Conservation (phyloP, 345 rosid genomes). For the Excoecaria agallocha region DNA sequence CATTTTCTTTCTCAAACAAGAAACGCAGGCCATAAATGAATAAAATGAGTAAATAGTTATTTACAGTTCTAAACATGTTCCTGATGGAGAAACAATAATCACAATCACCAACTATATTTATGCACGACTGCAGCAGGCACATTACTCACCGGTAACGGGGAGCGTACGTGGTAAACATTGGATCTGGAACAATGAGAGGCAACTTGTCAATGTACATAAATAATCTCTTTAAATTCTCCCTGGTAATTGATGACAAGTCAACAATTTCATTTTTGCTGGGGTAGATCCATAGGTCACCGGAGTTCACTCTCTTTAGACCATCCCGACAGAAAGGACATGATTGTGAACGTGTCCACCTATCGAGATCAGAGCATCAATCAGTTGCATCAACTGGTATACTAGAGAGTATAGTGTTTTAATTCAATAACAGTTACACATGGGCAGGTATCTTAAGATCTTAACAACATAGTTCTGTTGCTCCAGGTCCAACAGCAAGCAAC, state of each 20-base stretch:
- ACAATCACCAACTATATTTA: slow-evolving; percentile 18
- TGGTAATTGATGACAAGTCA: slow-evolving; percentile 46
- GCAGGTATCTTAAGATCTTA: too few species aligned
- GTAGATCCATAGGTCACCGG: slow-evolving; percentile 63
- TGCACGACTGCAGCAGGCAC: not conserved
- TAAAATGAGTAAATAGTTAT: not conserved
- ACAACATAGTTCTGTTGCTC: too few species aligned
- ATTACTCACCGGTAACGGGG: not conserved
- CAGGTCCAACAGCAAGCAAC: too few species aligned
- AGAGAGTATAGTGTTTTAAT: not conserved
- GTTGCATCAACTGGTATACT: not conserved
- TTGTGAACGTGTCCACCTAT: slow-evolving; percentile 53
- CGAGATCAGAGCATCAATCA: not conserved
- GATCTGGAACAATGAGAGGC: slow-evolving; percentile 52
- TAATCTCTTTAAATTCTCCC: slow-evolving; percentile 58
- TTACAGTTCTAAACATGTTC: slow-evolving; percentile 18
- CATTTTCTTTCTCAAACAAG: not conserved
- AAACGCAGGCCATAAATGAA: not conserved
- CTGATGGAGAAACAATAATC: slow-evolving; percentile 5
- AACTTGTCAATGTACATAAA: slow-evolving; percentile 59
- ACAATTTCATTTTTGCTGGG: slow-evolving; percentile 48
- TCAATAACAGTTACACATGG: not conserved
- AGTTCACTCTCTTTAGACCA: slow-evolving; percentile 62
- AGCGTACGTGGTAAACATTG: slow-evolving; percentile 32
- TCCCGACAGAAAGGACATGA: slow-evolving; percentile 76